phyloP scores from a whole-genome alignment of 1,284 basidiomycete species.

The Melampsora larici-populina region DNA sequence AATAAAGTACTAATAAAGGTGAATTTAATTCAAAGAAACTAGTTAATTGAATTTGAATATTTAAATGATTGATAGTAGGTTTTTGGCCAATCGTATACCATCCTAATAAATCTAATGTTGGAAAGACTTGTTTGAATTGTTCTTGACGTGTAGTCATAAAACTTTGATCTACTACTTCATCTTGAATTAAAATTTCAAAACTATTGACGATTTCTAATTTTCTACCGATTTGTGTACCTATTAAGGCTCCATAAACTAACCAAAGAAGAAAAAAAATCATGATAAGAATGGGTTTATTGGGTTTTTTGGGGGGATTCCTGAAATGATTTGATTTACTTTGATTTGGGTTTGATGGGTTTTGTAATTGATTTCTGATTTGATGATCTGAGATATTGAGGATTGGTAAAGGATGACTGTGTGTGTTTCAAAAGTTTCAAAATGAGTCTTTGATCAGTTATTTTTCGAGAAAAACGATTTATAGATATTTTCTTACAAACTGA shows the following conservation, averaged over 20 bases:
- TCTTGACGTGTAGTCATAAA: conserved; percentile 79
- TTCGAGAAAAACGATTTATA: too few relatives aligned
- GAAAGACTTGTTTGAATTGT: conserved; percentile 97
- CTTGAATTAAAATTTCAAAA: conserved; percentile 73
- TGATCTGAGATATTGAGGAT: conserved; percentile 97
- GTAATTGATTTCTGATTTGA: conserved; percentile 74
- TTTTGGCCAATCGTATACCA: conserved; percentile 84
- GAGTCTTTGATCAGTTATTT: too few relatives aligned
- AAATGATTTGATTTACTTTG: not conserved
- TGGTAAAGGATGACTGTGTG: conserved; percentile 87
- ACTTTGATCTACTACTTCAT: conserved; percentile 63
- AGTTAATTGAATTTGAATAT: conserved; percentile 76
- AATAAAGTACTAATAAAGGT: conserved; percentile 50
- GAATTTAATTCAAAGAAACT: conserved; percentile 21
- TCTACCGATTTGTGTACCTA: conserved; percentile 89
- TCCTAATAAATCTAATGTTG: conserved; percentile 88
- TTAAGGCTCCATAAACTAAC: conserved; percentile 80
- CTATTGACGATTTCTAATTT: conserved; percentile 95
- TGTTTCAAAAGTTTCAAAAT: not conserved
- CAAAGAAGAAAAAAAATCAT: too few relatives aligned
- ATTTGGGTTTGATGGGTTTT: conserved; percentile 57
- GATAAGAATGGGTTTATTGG: too few relatives aligned
- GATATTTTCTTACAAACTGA: not conserved
- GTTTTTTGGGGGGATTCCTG: too few relatives aligned
- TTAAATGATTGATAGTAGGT: conserved; percentile 70